These are phyloP conservation scores for Pyrenula aspistea DNA, from an alignment of 495 filamentous ascomycete species.

Conservation along the genomic window DNA sequence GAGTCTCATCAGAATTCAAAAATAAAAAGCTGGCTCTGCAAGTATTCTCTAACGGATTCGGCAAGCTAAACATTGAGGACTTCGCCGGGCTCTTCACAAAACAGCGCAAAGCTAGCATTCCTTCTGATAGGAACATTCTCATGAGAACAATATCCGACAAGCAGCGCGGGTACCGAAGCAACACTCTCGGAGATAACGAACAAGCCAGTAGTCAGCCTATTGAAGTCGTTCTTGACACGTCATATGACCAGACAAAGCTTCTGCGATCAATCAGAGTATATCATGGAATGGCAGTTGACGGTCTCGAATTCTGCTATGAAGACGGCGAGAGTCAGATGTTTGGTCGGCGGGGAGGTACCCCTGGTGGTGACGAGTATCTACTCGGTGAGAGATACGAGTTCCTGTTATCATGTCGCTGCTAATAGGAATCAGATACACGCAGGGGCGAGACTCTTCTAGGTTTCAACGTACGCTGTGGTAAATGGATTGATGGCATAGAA, in stretches of 20 bases:
- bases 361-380: constrained; percentile 63
- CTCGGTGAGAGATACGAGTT: constrained; percentile 41
- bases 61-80: constrained; percentile 62
- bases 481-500: constrained; percentile 85
- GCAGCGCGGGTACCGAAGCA: constrained; percentile 58
- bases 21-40: constrained; percentile 58
- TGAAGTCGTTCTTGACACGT: constrained; percentile 63
- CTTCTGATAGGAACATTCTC: constrained; percentile 31
- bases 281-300: constrained; percentile 67
- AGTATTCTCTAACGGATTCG: constrained; percentile 63
- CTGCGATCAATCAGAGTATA: constrained; percentile 66
- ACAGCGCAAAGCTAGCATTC: constrained; percentile 56
- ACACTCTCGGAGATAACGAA: constrained; percentile 60
- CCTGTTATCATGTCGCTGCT: neutral
- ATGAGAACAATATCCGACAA: neutral
- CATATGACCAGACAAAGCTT: constrained; percentile 57
- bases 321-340: constrained; percentile 80
- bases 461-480: constrained; percentile 70
- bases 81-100: constrained; percentile 58
- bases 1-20: constrained; percentile 56
- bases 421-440: constrained; percentile 50
- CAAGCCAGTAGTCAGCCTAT: constrained; percentile 60
- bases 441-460: constrained; percentile 79
- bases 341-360: constrained; percentile 68
- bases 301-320: constrained; percentile 88